Base-by-base conservation (phyloP, 257 asterid species). In the Datura wrightii region DNA sequence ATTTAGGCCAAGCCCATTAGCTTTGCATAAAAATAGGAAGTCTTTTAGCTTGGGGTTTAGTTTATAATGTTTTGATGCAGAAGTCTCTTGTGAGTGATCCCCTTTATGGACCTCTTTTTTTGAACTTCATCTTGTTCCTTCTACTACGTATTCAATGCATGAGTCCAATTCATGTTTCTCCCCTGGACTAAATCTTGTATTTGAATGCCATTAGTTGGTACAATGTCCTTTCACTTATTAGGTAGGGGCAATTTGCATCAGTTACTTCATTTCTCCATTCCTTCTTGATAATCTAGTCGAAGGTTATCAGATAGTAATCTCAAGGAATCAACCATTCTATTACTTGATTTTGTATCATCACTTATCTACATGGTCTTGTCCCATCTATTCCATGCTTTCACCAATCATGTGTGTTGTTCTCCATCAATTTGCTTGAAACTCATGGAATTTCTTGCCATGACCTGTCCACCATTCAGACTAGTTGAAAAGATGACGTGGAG, bases 211-310 rank as follows among this genome's bases (percentile, higher is more conserved):
- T 39, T 41, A 69, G 53, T 41, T 39, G 53, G 79, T 41, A 69
- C 53, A 53, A 8, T 1, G 53, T 69, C 79, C 53, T 48, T 72
- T 44, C 44, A 13, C 80, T 10, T 72, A n/a, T 44, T 44, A 34
- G 72, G 41, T 56, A 66, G 74, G 48, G 37, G 48, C 42, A 70
- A 70, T 70, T 72, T 72, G 80, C 80, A n/a, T 72, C 80, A 5
- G 54, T 50, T n/a, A 48, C 58, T 44, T 44, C 56, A 48, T 72
- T 10, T 13, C 56, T 72, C 54, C 56, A 16, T 44, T n/a, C 37
- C 55, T 71, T 44, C 56, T n/a, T 71, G 79, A 18, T 37, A 70
- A 70, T 70, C 54, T 70, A 44, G 79, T 8, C n/a, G 34, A 70
- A 70, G 37, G 5, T 24, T 44, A 41, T 16, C 2, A 15, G 16